phyloP scores from a whole-genome alignment of 2,329 filamentous ascomycete species.

The Lasiodiplodia citricola region DNA sequence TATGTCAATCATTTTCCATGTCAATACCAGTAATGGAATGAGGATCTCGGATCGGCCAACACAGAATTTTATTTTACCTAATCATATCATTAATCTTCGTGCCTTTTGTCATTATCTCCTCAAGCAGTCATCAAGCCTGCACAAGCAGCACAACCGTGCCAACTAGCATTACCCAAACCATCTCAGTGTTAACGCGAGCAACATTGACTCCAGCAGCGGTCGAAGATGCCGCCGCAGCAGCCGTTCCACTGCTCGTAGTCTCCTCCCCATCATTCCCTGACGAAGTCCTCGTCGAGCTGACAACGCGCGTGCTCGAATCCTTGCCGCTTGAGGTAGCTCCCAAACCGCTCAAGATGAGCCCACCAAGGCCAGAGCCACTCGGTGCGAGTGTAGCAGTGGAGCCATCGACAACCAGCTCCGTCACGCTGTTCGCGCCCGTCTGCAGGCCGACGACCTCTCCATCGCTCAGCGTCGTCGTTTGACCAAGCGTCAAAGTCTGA shows the following conservation, averaged over 20 bases:
- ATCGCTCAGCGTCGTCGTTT: neutral
- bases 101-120: neutral
- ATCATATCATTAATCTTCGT: neutral
- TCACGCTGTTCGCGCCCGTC: neutral
- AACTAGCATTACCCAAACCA: neutral
- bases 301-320: neutral
- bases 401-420: conserved; percentile 5
- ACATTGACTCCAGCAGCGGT: neutral
- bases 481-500: conserved; percentile 4
- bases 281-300: neutral
- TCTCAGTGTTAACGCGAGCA: neutral
- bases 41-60: too few relatives aligned
- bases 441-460: neutral
- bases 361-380: neutral
- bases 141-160: neutral
- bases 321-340: neutral
- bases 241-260: neutral
- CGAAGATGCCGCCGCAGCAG: neutral
- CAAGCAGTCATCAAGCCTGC: neutral
- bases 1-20: too few relatives aligned
- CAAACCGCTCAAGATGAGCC: neutral
- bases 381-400: neutral
- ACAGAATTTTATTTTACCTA: neutral
- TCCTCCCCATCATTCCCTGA: neutral
- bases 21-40: too few relatives aligned